Base-by-base conservation (phyloP, 2,329 filamentous ascomycete species). In the Fusarium avenaceum region DNA sequence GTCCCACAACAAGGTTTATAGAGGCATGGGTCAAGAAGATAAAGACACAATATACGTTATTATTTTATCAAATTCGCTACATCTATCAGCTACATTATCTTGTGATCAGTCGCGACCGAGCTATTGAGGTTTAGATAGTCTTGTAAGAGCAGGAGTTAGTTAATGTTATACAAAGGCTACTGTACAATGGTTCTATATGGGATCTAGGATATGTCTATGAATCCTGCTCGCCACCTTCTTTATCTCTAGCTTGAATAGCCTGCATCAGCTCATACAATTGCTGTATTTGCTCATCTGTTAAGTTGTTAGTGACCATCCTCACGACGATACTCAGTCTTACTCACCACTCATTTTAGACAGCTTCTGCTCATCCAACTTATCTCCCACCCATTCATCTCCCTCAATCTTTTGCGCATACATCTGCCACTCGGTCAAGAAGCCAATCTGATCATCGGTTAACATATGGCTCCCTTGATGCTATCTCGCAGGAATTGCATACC, bases 361-460 rank as follows among this genome's bases (percentile, higher is more conserved):
- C 80, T 97, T 97, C 1, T 82, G 84, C 71, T 88, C 87, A 68
- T 98, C 95, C 77, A 98, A 85, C 77, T 90, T 95, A 67, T 93
- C 92, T 2, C 91, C 95, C 62, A 87, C 85, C 96, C 96, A 98
- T 0, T 85, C 79, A 53, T 97, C 91, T 0, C 94, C 95, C 76
- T 98, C 95, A 17, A 99, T 82, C 76, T 93, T 90, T 77, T 99
- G 95, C 3, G 94, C 94, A 76, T 98, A 99, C 52, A 93, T 82
- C 79, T 99, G 96, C 95, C 95, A 99, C 79, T 98, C 94, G 0
- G 92, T 95, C 72, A 99, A 84, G 79, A 99, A 99, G 3, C 95
- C 96, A 73, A 98, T 93, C 93, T 97, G 70, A 26, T 17, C 22
- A 2, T 15, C 7, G 15, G 49, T 74, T 60, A 74, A 60, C 49